Evolutionary conservation across 1,139 yeast genomes (phyloP).

Genomic region (Schizosaccharomyces versatilis): DNA sequence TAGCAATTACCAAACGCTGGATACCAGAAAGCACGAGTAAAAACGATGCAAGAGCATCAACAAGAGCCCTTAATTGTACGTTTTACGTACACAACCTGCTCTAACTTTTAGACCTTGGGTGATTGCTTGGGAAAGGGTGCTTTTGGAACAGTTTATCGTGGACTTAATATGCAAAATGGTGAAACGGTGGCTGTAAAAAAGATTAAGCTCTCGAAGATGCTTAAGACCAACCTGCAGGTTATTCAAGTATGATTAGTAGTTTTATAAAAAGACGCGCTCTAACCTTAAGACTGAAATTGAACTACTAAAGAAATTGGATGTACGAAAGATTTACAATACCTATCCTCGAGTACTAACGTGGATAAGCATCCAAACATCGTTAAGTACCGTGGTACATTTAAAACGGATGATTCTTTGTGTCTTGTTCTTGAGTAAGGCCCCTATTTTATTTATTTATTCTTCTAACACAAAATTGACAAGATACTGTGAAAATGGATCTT

Average conservation of each 20-base stretch:
- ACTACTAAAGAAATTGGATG: slow-evolving; percentile 44
- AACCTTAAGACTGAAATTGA: slow-evolving; percentile 27
- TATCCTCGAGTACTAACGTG: neutral
- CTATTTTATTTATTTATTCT: slow-evolving; percentile 12
- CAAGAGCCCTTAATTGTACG: too few relatives aligned
- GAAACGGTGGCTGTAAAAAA: slow-evolving; percentile 73
- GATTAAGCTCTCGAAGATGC: slow-evolving; percentile 30
- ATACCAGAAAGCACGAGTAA: too few relatives aligned
- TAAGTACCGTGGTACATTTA: slow-evolving; percentile 70
- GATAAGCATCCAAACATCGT: slow-evolving; percentile 57
- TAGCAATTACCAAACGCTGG: too few relatives aligned
- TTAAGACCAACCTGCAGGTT: slow-evolving; percentile 18
- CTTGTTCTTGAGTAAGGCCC: slow-evolving; percentile 39
- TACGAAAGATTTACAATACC: slow-evolving; percentile 31
- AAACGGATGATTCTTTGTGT: slow-evolving; percentile 41
- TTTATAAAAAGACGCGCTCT: slow-evolving; percentile 4
- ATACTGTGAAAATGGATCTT: slow-evolving; percentile 70
- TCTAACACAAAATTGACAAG: slow-evolving; percentile 9
- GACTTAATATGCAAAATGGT: slow-evolving; percentile 39
- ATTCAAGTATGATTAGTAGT: slow-evolving; percentile 6
- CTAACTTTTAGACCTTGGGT: slow-evolving; percentile 20
- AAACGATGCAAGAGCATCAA: too few relatives aligned
- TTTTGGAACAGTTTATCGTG: slow-evolving; percentile 52
- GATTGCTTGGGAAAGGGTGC: slow-evolving; percentile 61
- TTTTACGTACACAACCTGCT: too few relatives aligned